Conservation (phyloP, 805 yeast genomes). For the Metschnikowia bowlesiae region DNA sequence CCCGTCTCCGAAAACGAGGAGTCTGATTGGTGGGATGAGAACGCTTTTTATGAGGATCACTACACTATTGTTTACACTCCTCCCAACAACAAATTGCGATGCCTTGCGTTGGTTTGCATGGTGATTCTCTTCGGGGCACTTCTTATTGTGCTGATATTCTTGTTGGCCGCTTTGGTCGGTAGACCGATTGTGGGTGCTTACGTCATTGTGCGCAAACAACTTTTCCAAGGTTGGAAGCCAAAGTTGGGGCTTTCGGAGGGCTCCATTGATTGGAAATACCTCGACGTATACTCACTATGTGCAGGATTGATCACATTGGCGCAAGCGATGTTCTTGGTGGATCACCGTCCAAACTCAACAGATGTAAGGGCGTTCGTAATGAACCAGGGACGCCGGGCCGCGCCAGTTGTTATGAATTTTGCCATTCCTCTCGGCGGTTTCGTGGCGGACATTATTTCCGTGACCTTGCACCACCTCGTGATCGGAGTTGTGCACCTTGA, state of each 20-base stretch:
- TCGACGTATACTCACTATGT: slow-evolving; percentile 8
- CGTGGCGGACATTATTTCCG: neutral
- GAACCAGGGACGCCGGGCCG: slow-evolving; percentile 5
- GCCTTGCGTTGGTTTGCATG: slow-evolving; percentile 43
- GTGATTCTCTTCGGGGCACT: slow-evolving; percentile 46
- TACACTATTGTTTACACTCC: slow-evolving; percentile 86
- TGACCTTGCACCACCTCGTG: neutral
- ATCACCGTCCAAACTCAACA: slow-evolving; percentile 2
- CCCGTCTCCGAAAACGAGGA: slow-evolving; percentile 19
- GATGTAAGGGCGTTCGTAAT: slow-evolving; percentile 7
- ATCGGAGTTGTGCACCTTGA: too few relatives aligned
- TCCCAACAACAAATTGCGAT: slow-evolving; percentile 61
- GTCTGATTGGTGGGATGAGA: slow-evolving; percentile 38
- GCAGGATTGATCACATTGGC: slow-evolving; percentile 8
- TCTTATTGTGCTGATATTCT: slow-evolving; percentile 19
- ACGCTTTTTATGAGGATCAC: slow-evolving; percentile 31
- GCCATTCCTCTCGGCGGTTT: neutral
- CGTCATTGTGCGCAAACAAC: neutral
- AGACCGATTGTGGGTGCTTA: slow-evolving; percentile 9
- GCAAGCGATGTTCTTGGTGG: neutral
- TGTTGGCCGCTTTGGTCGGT: slow-evolving; percentile 28
- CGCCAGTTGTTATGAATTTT: neutral
- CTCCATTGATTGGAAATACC: slow-evolving; percentile 5
- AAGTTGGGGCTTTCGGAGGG: neutral
- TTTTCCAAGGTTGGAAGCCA: neutral